Conservation (phyloP, 2,329 filamentous ascomycete genomes). For the Ophiostoma populinum region DNA sequence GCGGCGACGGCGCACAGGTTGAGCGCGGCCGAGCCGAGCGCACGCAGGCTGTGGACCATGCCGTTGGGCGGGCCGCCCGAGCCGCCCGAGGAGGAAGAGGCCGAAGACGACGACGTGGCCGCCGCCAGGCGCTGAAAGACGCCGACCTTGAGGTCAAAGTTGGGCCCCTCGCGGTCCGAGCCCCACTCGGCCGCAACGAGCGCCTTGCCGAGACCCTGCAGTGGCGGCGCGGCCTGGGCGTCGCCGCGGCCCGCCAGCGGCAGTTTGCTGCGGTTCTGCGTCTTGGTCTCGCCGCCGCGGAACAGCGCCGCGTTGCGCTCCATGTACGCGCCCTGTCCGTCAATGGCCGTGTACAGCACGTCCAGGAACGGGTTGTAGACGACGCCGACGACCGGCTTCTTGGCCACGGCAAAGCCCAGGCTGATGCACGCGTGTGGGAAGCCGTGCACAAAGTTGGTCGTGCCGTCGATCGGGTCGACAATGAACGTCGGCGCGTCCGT, state of each 20-base stretch:
- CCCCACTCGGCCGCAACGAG: constrained; percentile 64
- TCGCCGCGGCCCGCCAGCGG: constrained; percentile 22
- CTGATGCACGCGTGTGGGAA: constrained; percentile 63
- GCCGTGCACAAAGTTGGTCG: constrained; percentile 64
- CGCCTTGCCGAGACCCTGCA: constrained; percentile 41
- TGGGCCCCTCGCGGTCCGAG: constrained; percentile 45
- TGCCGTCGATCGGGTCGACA: constrained; percentile 70
- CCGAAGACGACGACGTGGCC: constrained; percentile 23
- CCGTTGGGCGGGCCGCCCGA: constrained; percentile 31
- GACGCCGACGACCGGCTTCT: constrained; percentile 48
- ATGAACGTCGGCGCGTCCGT: constrained; percentile 57
- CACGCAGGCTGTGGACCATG: constrained; percentile 63
- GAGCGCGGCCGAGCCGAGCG: constrained; percentile 54
- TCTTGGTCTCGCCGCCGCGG: constrained; percentile 13
- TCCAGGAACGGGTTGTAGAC: constrained; percentile 67
- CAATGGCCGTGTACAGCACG: constrained; percentile 50
- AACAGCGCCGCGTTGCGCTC: constrained; percentile 26
- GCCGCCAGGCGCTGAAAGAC: constrained; percentile 46
- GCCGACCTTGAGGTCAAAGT: constrained; percentile 51
- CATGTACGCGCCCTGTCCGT: constrained; percentile 47
- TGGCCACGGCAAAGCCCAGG: constrained; percentile 50
- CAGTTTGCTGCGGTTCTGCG: constrained; percentile 14
- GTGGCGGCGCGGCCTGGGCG: constrained; percentile 30
- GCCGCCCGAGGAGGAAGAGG: constrained; percentile 29
- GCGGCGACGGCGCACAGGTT: constrained; percentile 58